Conservation (phyloP, 331 rosid genomes). For the Pyrus hybrid region DNA sequence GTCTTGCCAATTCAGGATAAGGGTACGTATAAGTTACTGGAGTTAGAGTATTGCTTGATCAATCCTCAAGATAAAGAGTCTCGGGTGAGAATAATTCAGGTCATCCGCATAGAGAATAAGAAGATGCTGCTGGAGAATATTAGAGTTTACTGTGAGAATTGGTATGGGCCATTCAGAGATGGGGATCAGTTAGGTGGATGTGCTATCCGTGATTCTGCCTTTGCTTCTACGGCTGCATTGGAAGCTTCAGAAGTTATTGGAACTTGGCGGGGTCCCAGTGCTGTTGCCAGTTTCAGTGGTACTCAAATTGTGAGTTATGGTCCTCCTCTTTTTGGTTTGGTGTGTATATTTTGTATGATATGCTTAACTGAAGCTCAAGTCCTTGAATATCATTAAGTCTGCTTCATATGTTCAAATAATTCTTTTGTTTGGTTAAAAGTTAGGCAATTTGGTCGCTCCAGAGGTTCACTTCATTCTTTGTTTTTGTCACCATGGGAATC, state of each 20-base stretch:
- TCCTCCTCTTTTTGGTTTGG: not conserved
- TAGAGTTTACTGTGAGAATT: constrained; percentile 74
- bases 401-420: not conserved
- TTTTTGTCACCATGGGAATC: not conserved
- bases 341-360: not conserved
- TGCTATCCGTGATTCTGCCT: constrained; percentile 75
- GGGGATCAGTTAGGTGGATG: constrained; percentile 99
- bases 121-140: constrained; percentile 39
- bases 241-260: constrained; percentile 66
- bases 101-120: constrained; percentile 29
- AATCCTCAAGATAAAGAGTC: constrained; percentile 76
- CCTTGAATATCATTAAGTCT: not conserved
- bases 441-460: not conserved
- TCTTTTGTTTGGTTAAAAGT: not conserved
- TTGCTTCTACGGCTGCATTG: constrained; percentile 65
- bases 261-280: constrained; percentile 54
- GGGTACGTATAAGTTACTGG: constrained; percentile 29
- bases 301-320: constrained; percentile 45
- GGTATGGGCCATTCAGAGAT: constrained; percentile 96
- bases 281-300: constrained; percentile 36
- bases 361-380: constrained; percentile 4
- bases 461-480: not conserved
- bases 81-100: constrained; percentile 79
- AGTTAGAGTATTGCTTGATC: constrained; percentile 87
- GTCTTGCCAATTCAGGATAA: constrained; percentile 47